phyloP scores from a whole-genome alignment of 2,329 filamentous ascomycete genomes.

The Fusarium sp. region DNA sequence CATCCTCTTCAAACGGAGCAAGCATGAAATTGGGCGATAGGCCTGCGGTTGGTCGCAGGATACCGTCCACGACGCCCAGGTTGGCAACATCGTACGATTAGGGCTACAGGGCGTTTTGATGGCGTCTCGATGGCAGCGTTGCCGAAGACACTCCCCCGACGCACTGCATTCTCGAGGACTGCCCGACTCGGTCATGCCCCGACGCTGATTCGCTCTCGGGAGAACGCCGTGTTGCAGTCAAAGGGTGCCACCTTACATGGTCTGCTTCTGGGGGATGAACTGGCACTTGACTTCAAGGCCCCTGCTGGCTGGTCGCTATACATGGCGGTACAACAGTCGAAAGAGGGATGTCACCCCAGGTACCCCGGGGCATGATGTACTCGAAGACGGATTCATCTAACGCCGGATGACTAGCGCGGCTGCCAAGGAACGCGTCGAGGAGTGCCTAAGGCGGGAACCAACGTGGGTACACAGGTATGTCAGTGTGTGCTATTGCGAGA shows the following conservation, averaged over 20 bases:
- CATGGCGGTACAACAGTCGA: slow-evolving; percentile 26
- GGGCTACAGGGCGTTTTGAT: slow-evolving; percentile 19
- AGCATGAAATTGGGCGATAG: neutral
- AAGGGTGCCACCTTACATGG: slow-evolving; percentile 6
- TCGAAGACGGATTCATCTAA: slow-evolving; percentile 1
- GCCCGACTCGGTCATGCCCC: slow-evolving; percentile 21
- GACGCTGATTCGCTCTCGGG: neutral
- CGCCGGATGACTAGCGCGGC: slow-evolving; percentile 14
- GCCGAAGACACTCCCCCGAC: slow-evolving; percentile 17
- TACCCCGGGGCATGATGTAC: neutral
- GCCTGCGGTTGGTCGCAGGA: neutral
- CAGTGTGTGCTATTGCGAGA: slow-evolving; percentile 28
- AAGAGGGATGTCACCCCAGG: slow-evolving; percentile 18
- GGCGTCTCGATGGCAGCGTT: slow-evolving; percentile 1
- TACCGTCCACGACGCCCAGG: neutral
- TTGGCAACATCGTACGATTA: slow-evolving; percentile 36
- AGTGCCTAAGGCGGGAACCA: slow-evolving; percentile 13
- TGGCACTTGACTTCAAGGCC: neutral
- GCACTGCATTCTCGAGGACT: slow-evolving; percentile 19
- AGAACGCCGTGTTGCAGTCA: slow-evolving; percentile 11
- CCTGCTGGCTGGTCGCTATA: slow-evolving; percentile 17
- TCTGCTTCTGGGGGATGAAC: slow-evolving; percentile 6
- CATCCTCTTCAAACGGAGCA: neutral
- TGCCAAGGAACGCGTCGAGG: slow-evolving; percentile 30
- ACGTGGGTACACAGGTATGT: slow-evolving; percentile 7